These are phyloP conservation scores for Fragosphaeria purpurea DNA, from an alignment of 2,329 filamentous ascomycete genomes.

Conservation along the genomic window DNA sequence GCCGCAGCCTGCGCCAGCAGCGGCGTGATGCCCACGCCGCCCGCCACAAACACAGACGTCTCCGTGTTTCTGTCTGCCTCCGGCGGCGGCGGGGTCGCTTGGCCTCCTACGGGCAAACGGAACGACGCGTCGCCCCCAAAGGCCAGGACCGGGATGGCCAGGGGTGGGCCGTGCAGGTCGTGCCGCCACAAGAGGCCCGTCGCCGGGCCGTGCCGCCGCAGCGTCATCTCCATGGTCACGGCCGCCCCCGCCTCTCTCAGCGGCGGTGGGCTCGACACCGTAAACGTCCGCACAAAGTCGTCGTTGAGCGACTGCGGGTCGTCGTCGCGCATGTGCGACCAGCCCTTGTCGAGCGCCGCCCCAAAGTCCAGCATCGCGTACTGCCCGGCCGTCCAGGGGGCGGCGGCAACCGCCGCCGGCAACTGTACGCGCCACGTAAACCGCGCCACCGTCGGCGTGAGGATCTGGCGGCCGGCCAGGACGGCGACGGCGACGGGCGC, in stretches of 20 bases:
- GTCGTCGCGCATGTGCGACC: conserved; percentile 73
- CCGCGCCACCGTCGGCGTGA: conserved; percentile 58
- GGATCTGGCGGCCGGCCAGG: conserved; percentile 44
- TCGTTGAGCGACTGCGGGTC: conserved; percentile 76
- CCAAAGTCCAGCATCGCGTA: conserved; percentile 69
- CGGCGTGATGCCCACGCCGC: conserved; percentile 76
- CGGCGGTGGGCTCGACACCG: conserved; percentile 55
- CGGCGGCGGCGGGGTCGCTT: conserved; percentile 19
- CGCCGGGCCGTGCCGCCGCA: conserved; percentile 56
- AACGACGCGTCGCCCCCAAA: conserved; percentile 56
- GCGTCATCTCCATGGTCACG: conserved; percentile 57
- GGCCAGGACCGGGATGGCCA: conserved; percentile 60
- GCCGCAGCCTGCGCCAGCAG: conserved; percentile 56
- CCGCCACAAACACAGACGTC: conserved; percentile 55
- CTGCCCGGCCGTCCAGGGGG: conserved; percentile 57
- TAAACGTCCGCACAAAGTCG: conserved; percentile 76
- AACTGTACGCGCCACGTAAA: conserved; percentile 37
- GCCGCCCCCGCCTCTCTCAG: not conserved
- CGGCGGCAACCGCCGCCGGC: not conserved
- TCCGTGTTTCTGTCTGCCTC: conserved; percentile 21
- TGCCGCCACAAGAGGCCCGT: conserved; percentile 56
- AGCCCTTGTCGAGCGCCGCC: conserved; percentile 59
- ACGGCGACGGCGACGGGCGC: conserved; percentile 33
- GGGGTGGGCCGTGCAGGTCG: conserved; percentile 29
- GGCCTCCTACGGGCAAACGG: conserved; percentile 18